A percentile compares a stretch with the other conserved stretches of the same genome.
Evolutionary conservation across 176 grass and related monocot species (phyloP).

Genomic region (Hordeum vulgare): MorexV3_pseudomolecules_assembly NC_058520.1:518813914-518814413

Average conservation of each 20-base stretch:
- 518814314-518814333: background rate
- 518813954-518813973: background rate
- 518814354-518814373: background rate
- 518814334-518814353: no score
- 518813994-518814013: background rate
- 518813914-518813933: background rate
- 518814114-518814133: background rate
- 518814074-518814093: background rate
- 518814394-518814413: background rate
- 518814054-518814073: background rate
- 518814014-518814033: background rate
- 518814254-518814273: background rate
- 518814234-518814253: background rate
- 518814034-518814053: background rate
- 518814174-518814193: background rate
- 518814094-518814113: constrained; percentile 18
- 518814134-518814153: background rate
- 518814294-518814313: background rate
- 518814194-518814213: background rate
- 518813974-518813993: background rate
- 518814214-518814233: background rate
- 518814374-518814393: background rate
- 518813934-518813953: background rate
- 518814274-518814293: background rate
- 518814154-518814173: background rate